These are phyloP conservation scores for Tuber melanosporum DNA, from an alignment of 495 filamentous ascomycete genomes.

Conservation along the genomic window DNA sequence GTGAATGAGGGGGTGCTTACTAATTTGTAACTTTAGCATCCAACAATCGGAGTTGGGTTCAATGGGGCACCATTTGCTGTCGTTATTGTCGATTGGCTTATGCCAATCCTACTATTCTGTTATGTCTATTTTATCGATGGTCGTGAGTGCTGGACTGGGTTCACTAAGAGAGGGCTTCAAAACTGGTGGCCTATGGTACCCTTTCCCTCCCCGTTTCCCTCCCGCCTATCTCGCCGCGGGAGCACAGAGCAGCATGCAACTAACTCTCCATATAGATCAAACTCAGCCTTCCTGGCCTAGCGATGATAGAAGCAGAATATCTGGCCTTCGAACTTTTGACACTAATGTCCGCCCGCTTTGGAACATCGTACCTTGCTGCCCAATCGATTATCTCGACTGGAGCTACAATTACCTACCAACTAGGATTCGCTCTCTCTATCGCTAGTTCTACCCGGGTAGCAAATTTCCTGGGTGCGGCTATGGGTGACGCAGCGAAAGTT, in stretches of 20 bases:
- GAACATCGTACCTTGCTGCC: constrained; percentile 59
- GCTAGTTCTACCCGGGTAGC: constrained; percentile 59
- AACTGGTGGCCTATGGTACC: constrained; percentile 58
- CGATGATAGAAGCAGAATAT: constrained; percentile 91
- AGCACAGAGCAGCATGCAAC: background rate
- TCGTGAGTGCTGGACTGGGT: constrained; percentile 79
- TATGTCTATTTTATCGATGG: constrained; percentile 73
- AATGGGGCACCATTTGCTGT: constrained; percentile 79
- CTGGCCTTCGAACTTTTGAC: constrained; percentile 78
- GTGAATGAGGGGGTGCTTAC: background rate
- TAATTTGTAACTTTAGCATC: constrained; percentile 43
- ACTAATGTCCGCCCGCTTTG: constrained; percentile 62
- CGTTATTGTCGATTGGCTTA: constrained; percentile 70
- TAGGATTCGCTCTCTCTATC: constrained; percentile 58
- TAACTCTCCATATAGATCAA: constrained; percentile 61
- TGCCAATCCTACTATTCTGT: constrained; percentile 65
- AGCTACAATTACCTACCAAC: constrained; percentile 53
- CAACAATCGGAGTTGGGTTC: constrained; percentile 64
- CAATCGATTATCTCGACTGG: constrained; percentile 56
- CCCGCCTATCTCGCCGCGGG: background rate
- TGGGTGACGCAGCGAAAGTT: constrained; percentile 63
- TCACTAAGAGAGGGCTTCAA: constrained; percentile 58
- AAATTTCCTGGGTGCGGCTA: constrained; percentile 61
- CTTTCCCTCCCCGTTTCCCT: background rate
- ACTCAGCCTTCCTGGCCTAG: constrained; percentile 73